Conservation (phyloP, 2,329 filamentous ascomycete species). For the Chaetomiaceae sp. region DNA sequence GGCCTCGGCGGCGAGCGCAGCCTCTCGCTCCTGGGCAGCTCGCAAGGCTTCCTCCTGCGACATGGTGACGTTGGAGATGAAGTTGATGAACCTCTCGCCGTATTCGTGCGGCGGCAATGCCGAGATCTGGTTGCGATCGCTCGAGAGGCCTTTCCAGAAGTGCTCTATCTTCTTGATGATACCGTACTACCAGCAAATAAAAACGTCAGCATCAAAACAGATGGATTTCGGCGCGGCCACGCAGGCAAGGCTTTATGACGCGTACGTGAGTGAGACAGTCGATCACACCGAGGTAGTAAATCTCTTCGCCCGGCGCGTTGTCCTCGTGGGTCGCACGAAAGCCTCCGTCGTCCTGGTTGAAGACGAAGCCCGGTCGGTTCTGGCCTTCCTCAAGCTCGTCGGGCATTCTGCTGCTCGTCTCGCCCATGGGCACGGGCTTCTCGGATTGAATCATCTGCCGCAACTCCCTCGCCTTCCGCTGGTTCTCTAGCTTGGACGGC, state of each 20-base stretch:
- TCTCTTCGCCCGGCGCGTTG: slow-evolving; percentile 75
- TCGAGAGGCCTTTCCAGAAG: slow-evolving; percentile 90
- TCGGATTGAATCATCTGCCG: slow-evolving; percentile 89
- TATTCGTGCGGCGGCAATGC: slow-evolving; percentile 86
- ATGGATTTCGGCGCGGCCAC: too few species aligned
- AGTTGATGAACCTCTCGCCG: slow-evolving; percentile 87
- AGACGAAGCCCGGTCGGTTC: slow-evolving; percentile 65
- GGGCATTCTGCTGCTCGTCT: slow-evolving; percentile 79
- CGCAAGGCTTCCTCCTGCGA: slow-evolving; percentile 75
- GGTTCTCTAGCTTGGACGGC: slow-evolving; percentile 87
- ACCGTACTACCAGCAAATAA: slow-evolving; percentile 60
- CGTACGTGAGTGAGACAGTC: slow-evolving; percentile 95
- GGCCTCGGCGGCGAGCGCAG: slow-evolving; percentile 45
- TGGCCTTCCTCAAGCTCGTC: slow-evolving; percentile 75
- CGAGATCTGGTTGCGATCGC: slow-evolving; percentile 81
- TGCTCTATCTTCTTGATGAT: slow-evolving; percentile 92
- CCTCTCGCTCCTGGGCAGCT: slow-evolving; percentile 54
- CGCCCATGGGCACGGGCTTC: slow-evolving; percentile 85
- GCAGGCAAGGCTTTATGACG: too few species aligned
- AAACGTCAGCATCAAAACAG: too few species aligned
- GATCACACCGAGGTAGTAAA: slow-evolving; percentile 97
- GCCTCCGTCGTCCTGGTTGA: slow-evolving; percentile 90
- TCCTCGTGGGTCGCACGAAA: slow-evolving; percentile 91
- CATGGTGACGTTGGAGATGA: slow-evolving; percentile 86
- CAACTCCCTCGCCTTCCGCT: slow-evolving; percentile 83